Evolutionary conservation across 2,329 filamentous ascomycete species (phyloP).

Genomic region (Aotearoamyces nothofagi): DNA sequence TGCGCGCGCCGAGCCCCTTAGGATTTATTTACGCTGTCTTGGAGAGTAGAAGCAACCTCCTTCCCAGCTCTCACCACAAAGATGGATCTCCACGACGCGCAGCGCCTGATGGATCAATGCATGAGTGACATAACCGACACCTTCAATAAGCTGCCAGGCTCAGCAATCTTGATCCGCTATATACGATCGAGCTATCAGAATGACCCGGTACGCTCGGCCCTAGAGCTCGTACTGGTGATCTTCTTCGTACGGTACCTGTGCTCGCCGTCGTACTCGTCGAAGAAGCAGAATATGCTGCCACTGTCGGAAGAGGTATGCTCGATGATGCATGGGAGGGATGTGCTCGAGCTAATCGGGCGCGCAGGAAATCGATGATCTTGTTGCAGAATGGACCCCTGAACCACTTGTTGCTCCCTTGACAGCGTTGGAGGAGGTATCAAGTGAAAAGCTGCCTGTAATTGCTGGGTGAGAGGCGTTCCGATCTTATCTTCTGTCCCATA

Average conservation of each 20-base stretch:
- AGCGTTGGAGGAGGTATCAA: conserved; percentile 62
- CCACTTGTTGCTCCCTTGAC: conserved; percentile 67
- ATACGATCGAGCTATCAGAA: conserved; percentile 97
- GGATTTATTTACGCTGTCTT: too few species aligned
- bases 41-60: too few species aligned
- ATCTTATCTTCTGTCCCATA: neutral
- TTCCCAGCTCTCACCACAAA: too few species aligned
- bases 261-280: conserved; percentile 81
- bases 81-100: conserved; percentile 51
- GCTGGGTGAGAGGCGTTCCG: conserved; percentile 50
- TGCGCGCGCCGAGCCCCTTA: too few species aligned
- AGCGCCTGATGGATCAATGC: conserved; percentile 34
- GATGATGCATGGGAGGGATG: neutral
- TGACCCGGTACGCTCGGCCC: conserved; percentile 82
- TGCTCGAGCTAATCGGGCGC: neutral
- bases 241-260: conserved; percentile 92
- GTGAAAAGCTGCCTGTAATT: conserved; percentile 75
- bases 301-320: conserved; percentile 60
- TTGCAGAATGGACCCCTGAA: conserved; percentile 93
- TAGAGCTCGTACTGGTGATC: conserved; percentile 85
- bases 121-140: too few species aligned
- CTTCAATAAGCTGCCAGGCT: conserved; percentile 87
- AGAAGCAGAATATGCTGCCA: conserved; percentile 78
- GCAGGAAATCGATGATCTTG: conserved; percentile 85
- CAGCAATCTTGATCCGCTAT: conserved; percentile 85